Evolutionary conservation across 2,329 filamentous ascomycete genomes (phyloP), one percentile per base, ranked within the genome.

Genomic region (Aspergillus aculeatinus): DNA sequence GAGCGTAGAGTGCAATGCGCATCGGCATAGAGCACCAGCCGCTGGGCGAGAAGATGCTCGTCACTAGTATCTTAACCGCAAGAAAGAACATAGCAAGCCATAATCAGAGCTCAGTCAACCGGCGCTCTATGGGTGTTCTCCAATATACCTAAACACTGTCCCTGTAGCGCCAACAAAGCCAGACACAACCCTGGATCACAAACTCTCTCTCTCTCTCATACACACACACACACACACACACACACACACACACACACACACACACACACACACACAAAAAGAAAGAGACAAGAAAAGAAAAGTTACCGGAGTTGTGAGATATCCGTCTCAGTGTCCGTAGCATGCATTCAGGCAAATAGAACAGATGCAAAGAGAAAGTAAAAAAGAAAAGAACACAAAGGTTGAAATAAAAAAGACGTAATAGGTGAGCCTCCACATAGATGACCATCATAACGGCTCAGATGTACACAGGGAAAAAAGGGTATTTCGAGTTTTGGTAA

Each of bases 221-320:
- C 23, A 23, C 23, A 4, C 23, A 23, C 23, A 23, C 23, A 23
- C 23, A 23, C 23, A 23, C 58, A 4, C 23, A 23, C 23, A 23
- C 23, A 4, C 23, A 23, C 23, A 23, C 23, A 23, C 21, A 23
- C 21, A 23, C 21, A 23, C 21, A 3, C 2, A 3, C 21, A 23
- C 23, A 23, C 23, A 23, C 23, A 3, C 21, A 21, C 21, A 21
- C 2, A 65, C 69, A 71, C 62, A 72, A 67, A 64, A 65, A 65
- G 68, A 68, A 73, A 29, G 7, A 29, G 9, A 29, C 27, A 29
- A 2, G 10, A 7, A 29, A 29, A 67, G 64, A 64, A 65, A 68
- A 68, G 73, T 74, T 73, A 74, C 64, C 67, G 67, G 67, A 69
- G 68, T 72, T 71, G 70, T 71, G 71, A 72, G 64, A 64, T 64